These are phyloP conservation scores for Bondarzewia mesenterica DNA, from an alignment of 1,284 basidiomycete genomes.

Conservation along the genomic window DNA sequence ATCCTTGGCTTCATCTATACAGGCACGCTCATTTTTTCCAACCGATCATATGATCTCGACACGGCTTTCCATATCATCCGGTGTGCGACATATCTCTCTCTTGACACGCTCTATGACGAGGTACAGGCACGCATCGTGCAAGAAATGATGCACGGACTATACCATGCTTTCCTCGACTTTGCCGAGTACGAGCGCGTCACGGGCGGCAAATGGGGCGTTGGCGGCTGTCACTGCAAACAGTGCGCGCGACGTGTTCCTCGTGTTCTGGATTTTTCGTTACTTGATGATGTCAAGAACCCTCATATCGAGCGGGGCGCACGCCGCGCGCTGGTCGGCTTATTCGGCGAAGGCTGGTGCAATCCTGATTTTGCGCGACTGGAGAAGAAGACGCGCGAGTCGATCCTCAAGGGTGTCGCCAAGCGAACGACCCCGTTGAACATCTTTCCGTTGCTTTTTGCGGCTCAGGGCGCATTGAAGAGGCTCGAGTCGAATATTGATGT, in stretches of 20 bases:
- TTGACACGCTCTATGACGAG: conserved; percentile 73
- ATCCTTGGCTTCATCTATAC: conserved; percentile 92
- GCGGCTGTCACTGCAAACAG: conserved; percentile 74
- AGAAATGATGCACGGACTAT: conserved; percentile 85
- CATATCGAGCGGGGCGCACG: conserved; percentile 66
- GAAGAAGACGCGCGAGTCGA: conserved; percentile 53
- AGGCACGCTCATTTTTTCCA: conserved; percentile 88
- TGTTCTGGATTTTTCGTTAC: conserved; percentile 71
- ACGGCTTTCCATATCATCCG: conserved; percentile 89
- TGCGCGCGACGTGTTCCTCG: conserved; percentile 73
- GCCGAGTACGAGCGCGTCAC: conserved; percentile 67
- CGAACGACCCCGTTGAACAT: conserved; percentile 57
- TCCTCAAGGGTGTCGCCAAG: conserved; percentile 66
- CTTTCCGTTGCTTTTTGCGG: conserved; percentile 59
- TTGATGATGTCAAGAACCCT: conserved; percentile 68
- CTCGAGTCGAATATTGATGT: conserved; percentile 45
- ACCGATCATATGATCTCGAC: conserved; percentile 86
- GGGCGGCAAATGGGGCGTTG: conserved; percentile 64
- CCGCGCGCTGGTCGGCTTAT: conserved; percentile 69
- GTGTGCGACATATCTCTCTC: conserved; percentile 74
- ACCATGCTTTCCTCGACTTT: conserved; percentile 74
- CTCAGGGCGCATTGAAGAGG: conserved; percentile 54
- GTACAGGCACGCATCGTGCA: conserved; percentile 75
- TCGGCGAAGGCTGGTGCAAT: conserved; percentile 81
- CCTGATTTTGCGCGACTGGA: conserved; percentile 69